Percentiles rank a stretch among this genome's conserved stretches.
Evolutionary conservation across 2,329 filamentous ascomycete genomes (phyloP).

Genomic region (Fusarium sterilihyphosum): DNA sequence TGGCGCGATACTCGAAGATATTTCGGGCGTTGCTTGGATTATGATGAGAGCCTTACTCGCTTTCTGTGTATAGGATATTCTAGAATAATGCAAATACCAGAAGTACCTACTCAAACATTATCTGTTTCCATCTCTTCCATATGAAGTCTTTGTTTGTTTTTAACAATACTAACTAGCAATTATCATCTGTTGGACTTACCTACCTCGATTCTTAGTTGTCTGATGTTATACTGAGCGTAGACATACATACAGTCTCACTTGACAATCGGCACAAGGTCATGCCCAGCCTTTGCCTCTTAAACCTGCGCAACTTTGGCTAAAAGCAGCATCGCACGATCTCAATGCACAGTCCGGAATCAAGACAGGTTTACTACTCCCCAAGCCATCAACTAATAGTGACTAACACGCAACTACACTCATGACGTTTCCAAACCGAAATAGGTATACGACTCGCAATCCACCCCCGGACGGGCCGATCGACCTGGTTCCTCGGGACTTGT

Average conservation of each 20-base stretch:
- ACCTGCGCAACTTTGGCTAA: not conserved
- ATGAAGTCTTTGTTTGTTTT: not conserved
- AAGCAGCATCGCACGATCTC: not conserved
- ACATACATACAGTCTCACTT: not conserved
- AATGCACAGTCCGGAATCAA: not conserved
- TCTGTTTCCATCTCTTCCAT: not conserved
- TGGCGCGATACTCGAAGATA: constrained; percentile 39
- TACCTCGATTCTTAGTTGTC: not conserved
- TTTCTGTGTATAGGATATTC: constrained; percentile 72
- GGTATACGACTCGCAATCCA: not conserved
- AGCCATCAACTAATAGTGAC: not conserved
- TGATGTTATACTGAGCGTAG: not conserved
- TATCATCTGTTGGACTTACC: not conserved
- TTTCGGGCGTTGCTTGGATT: constrained; percentile 37
- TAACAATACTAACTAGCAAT: not conserved
- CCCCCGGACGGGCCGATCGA: constrained; percentile 1
- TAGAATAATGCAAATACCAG: constrained; percentile 65
- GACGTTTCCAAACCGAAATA: not conserved
- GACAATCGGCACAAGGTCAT: not conserved
- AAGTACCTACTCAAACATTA: constrained; percentile 68
- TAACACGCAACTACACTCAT: not conserved
- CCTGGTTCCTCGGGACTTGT: constrained; percentile 4
- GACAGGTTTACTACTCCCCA: not conserved
- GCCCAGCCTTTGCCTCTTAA: not conserved
- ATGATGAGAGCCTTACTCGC: constrained; percentile 63